Conservation (phyloP, 2,329 filamentous ascomycete genomes). For the Colletotrichum gigasporum region DNA sequence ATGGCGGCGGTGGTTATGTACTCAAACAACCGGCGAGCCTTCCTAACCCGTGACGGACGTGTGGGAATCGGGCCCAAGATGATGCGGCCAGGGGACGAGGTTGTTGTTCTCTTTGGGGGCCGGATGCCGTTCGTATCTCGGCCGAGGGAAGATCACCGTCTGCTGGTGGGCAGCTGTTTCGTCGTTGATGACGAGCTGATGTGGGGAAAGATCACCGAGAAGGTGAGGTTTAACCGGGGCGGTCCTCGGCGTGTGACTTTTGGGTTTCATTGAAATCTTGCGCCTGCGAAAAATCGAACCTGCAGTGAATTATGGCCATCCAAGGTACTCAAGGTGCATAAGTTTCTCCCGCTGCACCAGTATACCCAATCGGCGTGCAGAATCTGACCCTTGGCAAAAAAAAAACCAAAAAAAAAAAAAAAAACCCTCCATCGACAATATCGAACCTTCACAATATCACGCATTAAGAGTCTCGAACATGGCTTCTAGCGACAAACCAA, state of each 20-base stretch:
- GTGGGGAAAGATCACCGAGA: conserved; percentile 26
- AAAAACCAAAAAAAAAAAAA: too few relatives aligned
- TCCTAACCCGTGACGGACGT: conserved; percentile 22
- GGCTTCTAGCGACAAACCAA: not conserved
- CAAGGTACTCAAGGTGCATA: too few relatives aligned
- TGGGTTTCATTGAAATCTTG: conserved; percentile 24
- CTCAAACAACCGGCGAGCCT: conserved; percentile 12
- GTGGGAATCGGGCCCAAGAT: conserved; percentile 29
- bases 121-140: conserved; percentile 32
- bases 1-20: not conserved
- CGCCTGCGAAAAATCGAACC: too few relatives aligned
- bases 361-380: too few relatives aligned
- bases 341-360: too few relatives aligned
- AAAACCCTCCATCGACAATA: too few relatives aligned
- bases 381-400: too few relatives aligned
- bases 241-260: conserved; percentile 10
- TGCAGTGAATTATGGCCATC: too few relatives aligned
- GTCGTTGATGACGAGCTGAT: conserved; percentile 32
- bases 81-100: conserved; percentile 28
- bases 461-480: too few relatives aligned
- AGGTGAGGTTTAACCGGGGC: conserved; percentile 12
- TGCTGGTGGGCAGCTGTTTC: conserved; percentile 29
- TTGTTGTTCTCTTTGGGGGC: conserved; percentile 29
- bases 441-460: too few relatives aligned
- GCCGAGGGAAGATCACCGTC: conserved; percentile 8